These are phyloP conservation scores for Colletotrichum sp. DNA, from an alignment of 2,329 filamentous ascomycete species.

Conservation along the genomic window DNA sequence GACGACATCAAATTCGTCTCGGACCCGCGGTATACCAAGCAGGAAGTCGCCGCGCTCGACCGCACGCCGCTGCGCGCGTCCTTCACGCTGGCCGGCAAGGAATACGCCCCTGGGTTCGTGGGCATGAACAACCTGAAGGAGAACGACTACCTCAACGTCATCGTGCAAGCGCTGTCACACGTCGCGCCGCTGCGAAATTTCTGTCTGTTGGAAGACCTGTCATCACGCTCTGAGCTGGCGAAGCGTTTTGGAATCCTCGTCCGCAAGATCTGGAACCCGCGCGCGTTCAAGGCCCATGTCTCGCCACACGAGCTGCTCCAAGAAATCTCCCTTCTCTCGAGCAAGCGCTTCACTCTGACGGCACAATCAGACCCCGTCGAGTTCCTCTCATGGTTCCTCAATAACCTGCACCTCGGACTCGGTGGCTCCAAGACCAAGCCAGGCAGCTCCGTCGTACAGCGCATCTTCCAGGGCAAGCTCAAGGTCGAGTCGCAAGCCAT, in stretches of 20 bases:
- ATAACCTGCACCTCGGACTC: conserved; percentile 89
- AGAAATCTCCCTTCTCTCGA: conserved; percentile 88
- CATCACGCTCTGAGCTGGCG: conserved; percentile 75
- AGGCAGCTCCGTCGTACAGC: conserved; percentile 84
- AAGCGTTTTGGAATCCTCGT: conserved; percentile 88
- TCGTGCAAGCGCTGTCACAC: conserved; percentile 90
- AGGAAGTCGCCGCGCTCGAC: conserved; percentile 83
- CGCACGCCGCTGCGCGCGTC: conserved; percentile 58
- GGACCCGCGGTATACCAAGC: conserved; percentile 82
- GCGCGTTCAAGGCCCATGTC: conserved; percentile 95
- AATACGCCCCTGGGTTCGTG: conserved; percentile 92
- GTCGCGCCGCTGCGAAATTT: conserved; percentile 89
- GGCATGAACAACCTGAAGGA: conserved; percentile 99
- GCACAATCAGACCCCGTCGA: conserved; percentile 94
- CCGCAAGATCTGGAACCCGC: conserved; percentile 97
- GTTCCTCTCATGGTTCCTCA: conserved; percentile 96
- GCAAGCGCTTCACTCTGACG: conserved; percentile 90
- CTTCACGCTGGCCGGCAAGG: conserved; percentile 81
- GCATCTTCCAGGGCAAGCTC: conserved; percentile 90
- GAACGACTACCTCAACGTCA: conserved; percentile 97
- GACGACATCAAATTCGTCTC: conserved; percentile 99
- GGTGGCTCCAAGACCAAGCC: conserved; percentile 90
- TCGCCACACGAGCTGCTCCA: conserved; percentile 97
- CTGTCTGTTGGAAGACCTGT: conserved; percentile 86
- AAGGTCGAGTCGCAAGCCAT: conserved; percentile 94